A percentile compares a stretch with the other conserved stretches of the same genome.
phyloP scores from a whole-genome alignment of 108 stramenopile genomes.

The Skeletonema marinoi region DNA sequence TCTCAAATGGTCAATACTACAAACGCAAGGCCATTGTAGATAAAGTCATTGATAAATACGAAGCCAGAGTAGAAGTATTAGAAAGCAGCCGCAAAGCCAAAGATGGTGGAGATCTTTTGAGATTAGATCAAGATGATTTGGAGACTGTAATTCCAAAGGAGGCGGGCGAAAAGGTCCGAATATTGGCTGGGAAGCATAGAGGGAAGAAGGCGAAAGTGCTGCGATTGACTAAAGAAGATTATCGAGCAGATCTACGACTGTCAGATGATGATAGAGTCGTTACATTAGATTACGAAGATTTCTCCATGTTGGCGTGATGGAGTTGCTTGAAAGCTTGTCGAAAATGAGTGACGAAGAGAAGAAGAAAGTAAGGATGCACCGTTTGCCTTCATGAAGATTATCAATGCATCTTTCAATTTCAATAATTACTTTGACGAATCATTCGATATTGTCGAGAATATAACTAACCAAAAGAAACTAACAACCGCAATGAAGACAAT shows the following conservation, averaged over 20 bases:
- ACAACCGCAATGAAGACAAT: too few species aligned
- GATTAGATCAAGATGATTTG: slow-evolving; percentile 85
- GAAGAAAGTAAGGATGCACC: too few species aligned
- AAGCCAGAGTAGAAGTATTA: slow-evolving; percentile 73
- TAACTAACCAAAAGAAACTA: too few species aligned
- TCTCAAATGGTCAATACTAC: slow-evolving; percentile 77
- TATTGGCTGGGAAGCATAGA: slow-evolving; percentile 72
- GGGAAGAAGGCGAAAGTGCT: slow-evolving; percentile 66
- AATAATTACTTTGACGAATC: too few species aligned
- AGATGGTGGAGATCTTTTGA: slow-evolving; percentile 62
- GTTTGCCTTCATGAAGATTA: too few species aligned
- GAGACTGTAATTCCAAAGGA: slow-evolving; percentile 87
- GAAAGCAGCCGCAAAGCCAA: slow-evolving; percentile 38
- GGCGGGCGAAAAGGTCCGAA: slow-evolving; percentile 62
- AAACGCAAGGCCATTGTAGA: slow-evolving; percentile 83
- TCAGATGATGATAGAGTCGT: slow-evolving; percentile 50
- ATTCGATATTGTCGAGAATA: too few species aligned
- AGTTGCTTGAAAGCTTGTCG: too few species aligned
- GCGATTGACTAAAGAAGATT: slow-evolving; percentile 55
- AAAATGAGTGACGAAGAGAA: too few species aligned
- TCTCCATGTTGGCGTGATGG: slow-evolving; percentile 44
- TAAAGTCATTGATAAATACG: slow-evolving; percentile 63
- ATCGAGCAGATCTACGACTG: slow-evolving; percentile 52
- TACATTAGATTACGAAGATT: slow-evolving; percentile 59
- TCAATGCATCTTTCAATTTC: too few species aligned